Percentiles rank a stretch among this genome's conserved stretches.
phyloP scores from a whole-genome alignment of 169 alveolate species.

The Plasmodium fragile region DNA sequence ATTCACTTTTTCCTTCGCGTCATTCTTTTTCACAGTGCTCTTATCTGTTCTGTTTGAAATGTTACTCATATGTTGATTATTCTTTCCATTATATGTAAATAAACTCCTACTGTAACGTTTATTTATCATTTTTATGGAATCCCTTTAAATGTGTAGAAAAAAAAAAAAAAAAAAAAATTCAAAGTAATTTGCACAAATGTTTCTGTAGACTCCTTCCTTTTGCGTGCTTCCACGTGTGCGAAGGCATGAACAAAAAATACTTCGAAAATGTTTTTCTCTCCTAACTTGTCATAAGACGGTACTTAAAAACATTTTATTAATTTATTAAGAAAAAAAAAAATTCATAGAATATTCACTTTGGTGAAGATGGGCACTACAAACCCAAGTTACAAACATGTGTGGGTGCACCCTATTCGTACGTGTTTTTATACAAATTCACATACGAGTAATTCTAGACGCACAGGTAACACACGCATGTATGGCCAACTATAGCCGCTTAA shows the following conservation, averaged over 20 bases:
- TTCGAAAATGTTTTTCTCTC: neutral
- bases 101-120: neutral
- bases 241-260: neutral
- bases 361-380: neutral
- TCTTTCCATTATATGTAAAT: slow-evolving; percentile 25
- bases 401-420: neutral
- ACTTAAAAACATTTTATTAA: slow-evolving; percentile 9
- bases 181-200: neutral
- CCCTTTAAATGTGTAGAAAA: neutral
- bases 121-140: slow-evolving; percentile 31
- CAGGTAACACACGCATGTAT: neutral
- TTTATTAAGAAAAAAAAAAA: neutral
- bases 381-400: neutral
- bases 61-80: neutral
- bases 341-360: neutral
- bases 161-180: neutral
- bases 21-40: slow-evolving; percentile 18
- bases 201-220: neutral
- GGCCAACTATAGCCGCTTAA: neutral
- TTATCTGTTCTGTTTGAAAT: slow-evolving; percentile 11
- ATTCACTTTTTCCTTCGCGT: slow-evolving; percentile 31
- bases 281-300: neutral
- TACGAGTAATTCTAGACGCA: neutral
- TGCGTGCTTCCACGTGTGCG: neutral
- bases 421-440: neutral